Evolutionary conservation across 2,329 filamentous ascomycete species (phyloP).

Genomic region (Lachnellula subtilissima): DNA sequence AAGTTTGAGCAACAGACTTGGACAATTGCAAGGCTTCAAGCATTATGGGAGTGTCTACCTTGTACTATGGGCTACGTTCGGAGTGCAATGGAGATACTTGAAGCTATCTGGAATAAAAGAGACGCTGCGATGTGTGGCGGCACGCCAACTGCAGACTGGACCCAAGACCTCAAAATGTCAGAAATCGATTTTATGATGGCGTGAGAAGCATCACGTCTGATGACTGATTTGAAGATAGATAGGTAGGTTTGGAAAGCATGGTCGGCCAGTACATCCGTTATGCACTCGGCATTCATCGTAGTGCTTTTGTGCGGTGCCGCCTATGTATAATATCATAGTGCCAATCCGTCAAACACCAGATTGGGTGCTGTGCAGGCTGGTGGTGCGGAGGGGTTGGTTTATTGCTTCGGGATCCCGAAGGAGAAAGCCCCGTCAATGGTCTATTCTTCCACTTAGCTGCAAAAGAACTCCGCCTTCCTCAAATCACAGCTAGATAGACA

Average conservation of each 20-base stretch:
- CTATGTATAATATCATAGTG: no score
- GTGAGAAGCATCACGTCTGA: not conserved
- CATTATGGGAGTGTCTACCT: constrained; percentile 23
- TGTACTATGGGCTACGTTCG: not conserved
- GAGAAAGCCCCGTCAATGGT: no score
- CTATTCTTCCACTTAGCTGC: no score
- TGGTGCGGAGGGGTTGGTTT: no score
- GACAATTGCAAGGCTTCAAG: constrained; percentile 38
- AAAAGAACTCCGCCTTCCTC: no score
- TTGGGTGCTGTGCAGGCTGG: no score
- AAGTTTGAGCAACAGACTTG: constrained; percentile 40
- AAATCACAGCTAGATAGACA: no score
- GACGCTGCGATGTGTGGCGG: not conserved
- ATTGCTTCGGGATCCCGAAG: no score
- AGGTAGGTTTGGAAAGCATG: not conserved
- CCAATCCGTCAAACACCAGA: no score
- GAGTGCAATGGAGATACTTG: not conserved
- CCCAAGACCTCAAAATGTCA: not conserved
- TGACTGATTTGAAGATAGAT: not conserved
- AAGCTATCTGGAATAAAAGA: not conserved
- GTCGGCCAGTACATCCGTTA: not conserved
- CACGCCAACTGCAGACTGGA: not conserved
- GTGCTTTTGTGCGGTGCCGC: no score
- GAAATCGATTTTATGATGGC: not conserved
- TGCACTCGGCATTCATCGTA: no score